Base-by-base conservation (phyloP, 805 yeast genomes). In the Torulaspora microellipsoides region DNA sequence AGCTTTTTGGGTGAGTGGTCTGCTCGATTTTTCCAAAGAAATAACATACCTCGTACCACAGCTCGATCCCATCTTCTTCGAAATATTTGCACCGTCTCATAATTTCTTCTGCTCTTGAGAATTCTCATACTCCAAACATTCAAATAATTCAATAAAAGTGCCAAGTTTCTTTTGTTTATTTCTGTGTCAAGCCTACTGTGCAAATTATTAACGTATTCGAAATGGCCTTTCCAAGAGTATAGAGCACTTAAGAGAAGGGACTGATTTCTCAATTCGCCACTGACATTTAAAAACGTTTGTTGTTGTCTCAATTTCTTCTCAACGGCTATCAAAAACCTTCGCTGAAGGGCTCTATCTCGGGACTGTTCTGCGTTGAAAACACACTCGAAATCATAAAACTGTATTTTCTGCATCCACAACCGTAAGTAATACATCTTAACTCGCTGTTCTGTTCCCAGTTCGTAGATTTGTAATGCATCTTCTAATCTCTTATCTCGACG, bases 51-150 rank as follows among this genome's bases (percentile, higher is more conserved):
- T 39, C 73, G 50, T 20, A 67, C 44, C 20, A 55, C 63, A 1
- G 73, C 73, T 36, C 73, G 58, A 42, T 62, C 56, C 73, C 73
- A 70, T 39, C 74, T 54, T n/a, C 47, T 52, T 33, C 61, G 52
- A 46, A 69, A 68, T 11, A 51, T 51, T 4, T 50, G 55, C 2
- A 66, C 58, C 1, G 60, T 55, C 42, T 65, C 70, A 23, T 63
- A 56, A 43, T 68, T 68, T 42, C 69, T 60, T 29, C 57, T 55
- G 2, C 54, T 46, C 45, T 67, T 68, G 44, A 69, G 48, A 27
- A 55, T 47, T 36, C 56, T 54, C 46, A 68, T 48, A 20, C 62
- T 61, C 72, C 73, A 69, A 5, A 43, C 10, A 34, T 65, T 67
- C 47, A 66, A 40, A 40, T 50, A 52, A 34, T 54, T 55, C 23